phyloP scores from a whole-genome alignment of 768 basidiomycete species.

The Termitomyces sp. region DNA sequence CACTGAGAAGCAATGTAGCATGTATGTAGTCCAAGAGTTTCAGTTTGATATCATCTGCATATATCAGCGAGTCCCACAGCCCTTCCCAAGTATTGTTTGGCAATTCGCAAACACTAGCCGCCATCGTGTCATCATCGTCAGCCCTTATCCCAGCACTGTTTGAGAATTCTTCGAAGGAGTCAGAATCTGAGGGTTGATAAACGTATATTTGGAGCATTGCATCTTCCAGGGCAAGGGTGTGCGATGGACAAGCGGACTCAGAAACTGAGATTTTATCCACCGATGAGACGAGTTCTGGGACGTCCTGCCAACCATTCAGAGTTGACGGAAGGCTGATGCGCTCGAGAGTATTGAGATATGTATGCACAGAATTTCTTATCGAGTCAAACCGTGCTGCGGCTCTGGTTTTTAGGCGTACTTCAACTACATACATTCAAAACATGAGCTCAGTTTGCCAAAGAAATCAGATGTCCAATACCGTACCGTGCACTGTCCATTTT shows the following conservation, averaged over 20 bases:
- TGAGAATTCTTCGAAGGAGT: slow-evolving; percentile 70
- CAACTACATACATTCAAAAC: slow-evolving; percentile 48
- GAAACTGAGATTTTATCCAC: slow-evolving; percentile 74
- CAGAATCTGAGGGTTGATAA: slow-evolving; percentile 72
- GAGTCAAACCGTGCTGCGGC: slow-evolving; percentile 74
- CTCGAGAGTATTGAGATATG: slow-evolving; percentile 52
- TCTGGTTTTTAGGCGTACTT: slow-evolving; percentile 68
- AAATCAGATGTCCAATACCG: neutral
- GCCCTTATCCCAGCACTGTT: slow-evolving; percentile 44
- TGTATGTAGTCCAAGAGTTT: slow-evolving; percentile 92
- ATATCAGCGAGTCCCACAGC: slow-evolving; percentile 90
- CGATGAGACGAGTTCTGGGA: slow-evolving; percentile 62
- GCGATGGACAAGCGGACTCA: slow-evolving; percentile 59
- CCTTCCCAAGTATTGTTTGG: slow-evolving; percentile 84
- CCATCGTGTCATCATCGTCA: slow-evolving; percentile 75
- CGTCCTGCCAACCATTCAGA: slow-evolving; percentile 75
- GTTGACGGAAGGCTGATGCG: slow-evolving; percentile 65
- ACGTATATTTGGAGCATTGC: slow-evolving; percentile 77
- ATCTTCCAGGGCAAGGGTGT: slow-evolving; percentile 48
- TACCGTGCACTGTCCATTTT: slow-evolving; percentile 65
- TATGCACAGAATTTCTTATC: slow-evolving; percentile 56
- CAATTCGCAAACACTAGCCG: slow-evolving; percentile 86
- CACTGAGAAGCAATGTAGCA: slow-evolving; percentile 89
- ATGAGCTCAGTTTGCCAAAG: neutral
- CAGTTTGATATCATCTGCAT: slow-evolving; percentile 75